These are phyloP conservation scores for Prunus yedoensis DNA, from an alignment of 331 rosid genomes.

Conservation along the genomic window DNA sequence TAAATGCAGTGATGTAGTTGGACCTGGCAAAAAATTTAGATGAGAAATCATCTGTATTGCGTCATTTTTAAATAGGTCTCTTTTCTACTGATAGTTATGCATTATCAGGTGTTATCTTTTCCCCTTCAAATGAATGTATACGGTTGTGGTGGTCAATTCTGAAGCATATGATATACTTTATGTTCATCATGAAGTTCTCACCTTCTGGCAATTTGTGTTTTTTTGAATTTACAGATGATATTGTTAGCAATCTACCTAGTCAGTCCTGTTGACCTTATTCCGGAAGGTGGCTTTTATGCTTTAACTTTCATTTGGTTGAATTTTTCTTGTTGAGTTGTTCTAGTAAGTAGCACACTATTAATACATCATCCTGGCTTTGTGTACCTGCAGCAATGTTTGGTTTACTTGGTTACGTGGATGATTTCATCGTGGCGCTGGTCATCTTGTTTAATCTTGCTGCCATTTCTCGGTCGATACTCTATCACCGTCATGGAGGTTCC, in stretches of 20 bases:
- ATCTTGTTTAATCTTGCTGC: conserved; percentile 81
- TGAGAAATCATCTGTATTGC: neutral
- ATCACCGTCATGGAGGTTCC: conserved; percentile 72
- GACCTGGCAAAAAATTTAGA: neutral
- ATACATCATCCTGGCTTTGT: conserved; percentile 1
- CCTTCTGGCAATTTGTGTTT: neutral
- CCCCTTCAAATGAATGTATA: too few relatives aligned
- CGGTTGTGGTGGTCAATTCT: neutral
- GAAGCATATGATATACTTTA: neutral
- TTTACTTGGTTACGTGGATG: conserved; percentile 78
- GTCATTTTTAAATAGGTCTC: neutral
- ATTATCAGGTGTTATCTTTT: neutral
- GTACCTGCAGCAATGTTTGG: conserved; percentile 68
- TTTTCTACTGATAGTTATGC: neutral
- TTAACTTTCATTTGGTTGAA: neutral
- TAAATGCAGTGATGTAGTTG: conserved; percentile 1
- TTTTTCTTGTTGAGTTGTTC: conserved; percentile 1
- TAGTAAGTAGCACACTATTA: neutral
- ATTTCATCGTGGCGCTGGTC: conserved; percentile 57
- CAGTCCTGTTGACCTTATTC: conserved; percentile 89
- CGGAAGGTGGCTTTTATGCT: conserved; percentile 72
- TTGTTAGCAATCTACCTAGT: conserved; percentile 54
- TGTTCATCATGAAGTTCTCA: neutral
- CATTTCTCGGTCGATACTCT: conserved; percentile 69
- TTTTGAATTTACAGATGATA: conserved; percentile 47